Evolutionary conservation across 306 rosid genomes (phyloP).

Genomic region (Lathyrus aphaca): DNA sequence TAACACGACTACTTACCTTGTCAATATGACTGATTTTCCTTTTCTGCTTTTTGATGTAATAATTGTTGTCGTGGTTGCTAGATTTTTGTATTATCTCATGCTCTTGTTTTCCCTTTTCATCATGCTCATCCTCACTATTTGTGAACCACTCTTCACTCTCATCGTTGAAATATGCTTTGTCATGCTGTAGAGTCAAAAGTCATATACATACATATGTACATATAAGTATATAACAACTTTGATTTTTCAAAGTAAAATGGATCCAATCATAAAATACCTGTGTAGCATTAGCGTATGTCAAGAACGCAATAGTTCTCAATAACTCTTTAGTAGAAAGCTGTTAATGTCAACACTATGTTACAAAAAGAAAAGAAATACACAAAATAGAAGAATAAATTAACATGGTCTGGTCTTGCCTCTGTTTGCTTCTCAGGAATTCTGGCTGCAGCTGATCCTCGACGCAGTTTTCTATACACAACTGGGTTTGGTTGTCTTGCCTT

Average conservation of each 20-base stretch:
- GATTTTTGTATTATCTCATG: slow-evolving; percentile 9
- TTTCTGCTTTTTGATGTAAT: background rate
- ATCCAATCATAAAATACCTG: background rate
- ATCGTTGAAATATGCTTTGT: background rate
- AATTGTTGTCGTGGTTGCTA: background rate
- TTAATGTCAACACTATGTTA: background rate
- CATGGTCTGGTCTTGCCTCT: background rate
- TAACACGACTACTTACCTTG: slow-evolving; percentile 2
- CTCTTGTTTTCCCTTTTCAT: slow-evolving; percentile 14
- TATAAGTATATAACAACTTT: background rate
- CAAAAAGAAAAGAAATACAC: background rate
- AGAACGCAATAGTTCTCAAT: slow-evolving; percentile 2
- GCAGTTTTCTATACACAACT: background rate
- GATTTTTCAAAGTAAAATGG: background rate
- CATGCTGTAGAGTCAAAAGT: slow-evolving; percentile 21
- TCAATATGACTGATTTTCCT: slow-evolving; percentile 7
- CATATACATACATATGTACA: background rate
- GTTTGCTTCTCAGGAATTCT: background rate
- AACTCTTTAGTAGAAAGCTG: slow-evolving; percentile 1
- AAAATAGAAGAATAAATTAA: background rate
- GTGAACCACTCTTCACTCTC: slow-evolving; percentile 32
- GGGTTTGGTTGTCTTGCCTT: slow-evolving; percentile 8
- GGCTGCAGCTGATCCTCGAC: slow-evolving; percentile 4
- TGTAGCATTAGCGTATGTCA: slow-evolving; percentile 1
- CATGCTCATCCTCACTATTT: slow-evolving; percentile 21